Evolutionary conservation across 371 early-diverging fungal species (phyloP), one percentile per base, ranked within the genome.

Genomic region (Mortierella polycephala): DNA sequence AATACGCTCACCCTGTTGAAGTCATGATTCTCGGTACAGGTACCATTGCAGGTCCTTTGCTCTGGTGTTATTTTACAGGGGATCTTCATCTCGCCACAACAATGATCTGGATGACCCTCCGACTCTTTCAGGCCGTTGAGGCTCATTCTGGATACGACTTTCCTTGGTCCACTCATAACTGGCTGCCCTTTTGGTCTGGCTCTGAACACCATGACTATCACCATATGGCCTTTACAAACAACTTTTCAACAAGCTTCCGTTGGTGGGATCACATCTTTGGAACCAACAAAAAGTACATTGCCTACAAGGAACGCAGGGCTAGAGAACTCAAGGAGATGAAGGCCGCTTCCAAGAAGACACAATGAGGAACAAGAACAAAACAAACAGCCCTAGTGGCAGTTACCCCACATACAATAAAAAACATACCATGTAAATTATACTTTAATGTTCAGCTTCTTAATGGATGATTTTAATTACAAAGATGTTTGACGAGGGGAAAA

Each of bases 91-190:
- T 95, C 13, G 75, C 93, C 47, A 92, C 93, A 46, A 88, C 95
- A 85, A 77, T 93, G 56, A 69, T 84, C 42, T 96, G 96, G 96
- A 88, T 95, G 71, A 84, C 87, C 23, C 74, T 88, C 10, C 88
- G 94, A 68, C 86, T 94, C 47, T 88, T 91, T 77, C 92, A 92
- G 81, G 90, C 95, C 8, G 90, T 97, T 44, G 97, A 96, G 80
- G 93, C 94, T 52, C 98, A 97, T 83, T 93, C 94, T 39, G 98
- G 98, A 1, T 96, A 96, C 77, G 96, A 96, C 77, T 96, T 96
- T 75, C 98, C 96, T 46, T 96, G 95, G 94, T 91, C 91, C 11
- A 85, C 93, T 51, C 89, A 89, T 68, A 85, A 92, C 80, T 85
- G 85, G 61, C 23, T 94, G 57, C 95, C 95, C 13, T 92, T 93